Conservation (phyloP, 177 flowering plant species). For the Tripterygium wilfordii region DNA sequence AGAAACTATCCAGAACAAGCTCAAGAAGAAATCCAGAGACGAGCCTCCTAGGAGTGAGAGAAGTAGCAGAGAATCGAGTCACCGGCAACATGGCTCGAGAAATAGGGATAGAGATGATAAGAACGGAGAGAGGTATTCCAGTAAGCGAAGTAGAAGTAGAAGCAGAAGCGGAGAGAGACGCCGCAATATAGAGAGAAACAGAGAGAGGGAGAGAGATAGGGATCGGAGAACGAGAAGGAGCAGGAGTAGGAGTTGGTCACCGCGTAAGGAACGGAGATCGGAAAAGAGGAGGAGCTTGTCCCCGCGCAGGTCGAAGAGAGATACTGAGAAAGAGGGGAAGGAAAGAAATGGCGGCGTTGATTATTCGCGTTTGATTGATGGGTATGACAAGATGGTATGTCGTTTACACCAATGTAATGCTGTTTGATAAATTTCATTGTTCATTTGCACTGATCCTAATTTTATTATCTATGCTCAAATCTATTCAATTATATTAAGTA, state of each 20-base stretch:
- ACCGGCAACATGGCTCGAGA: not conserved
- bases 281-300: slow-evolving; percentile 17
- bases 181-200: slow-evolving; percentile 18
- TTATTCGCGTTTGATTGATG: slow-evolving; percentile 57
- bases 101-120: slow-evolving; percentile 11
- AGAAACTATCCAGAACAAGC: slow-evolving; percentile 59
- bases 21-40: slow-evolving; percentile 38
- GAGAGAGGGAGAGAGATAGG: slow-evolving; percentile 9
- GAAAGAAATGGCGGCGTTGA: slow-evolving; percentile 37
- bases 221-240: slow-evolving; percentile 13
- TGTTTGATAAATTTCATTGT: no score
- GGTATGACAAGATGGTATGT: slow-evolving; percentile 76
- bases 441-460: no score
- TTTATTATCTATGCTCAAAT: no score
- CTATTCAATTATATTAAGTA: no score
- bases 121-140: slow-evolving; percentile 1
- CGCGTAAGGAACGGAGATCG: slow-evolving; percentile 22
- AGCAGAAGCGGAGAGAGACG: slow-evolving; percentile 11
- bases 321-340: slow-evolving; percentile 13
- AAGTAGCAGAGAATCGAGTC: slow-evolving; percentile 2
- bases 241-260: slow-evolving; percentile 22
- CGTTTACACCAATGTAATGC: no score
- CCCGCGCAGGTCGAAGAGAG: slow-evolving; percentile 10
- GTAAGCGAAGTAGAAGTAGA: slow-evolving; percentile 18
- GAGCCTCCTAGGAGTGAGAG: slow-evolving; percentile 28